Evolutionary conservation across 1,284 basidiomycete species (phyloP).

Genomic region (Meira nashicola): DNA sequence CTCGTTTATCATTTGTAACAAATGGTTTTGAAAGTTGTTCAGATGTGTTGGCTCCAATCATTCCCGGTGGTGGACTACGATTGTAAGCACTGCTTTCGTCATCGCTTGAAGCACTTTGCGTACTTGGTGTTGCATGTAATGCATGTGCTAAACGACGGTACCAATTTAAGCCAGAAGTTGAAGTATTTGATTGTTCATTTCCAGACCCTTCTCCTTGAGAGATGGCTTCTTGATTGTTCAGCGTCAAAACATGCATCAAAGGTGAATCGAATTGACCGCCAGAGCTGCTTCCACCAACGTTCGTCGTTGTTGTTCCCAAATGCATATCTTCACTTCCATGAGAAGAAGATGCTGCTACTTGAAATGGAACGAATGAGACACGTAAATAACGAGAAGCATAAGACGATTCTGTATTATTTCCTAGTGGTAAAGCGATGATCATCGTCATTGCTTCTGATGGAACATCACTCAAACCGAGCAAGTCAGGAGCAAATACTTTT

Average conservation of each 20-base stretch:
- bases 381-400: constrained; percentile 6
- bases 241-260: neutral
- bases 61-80: neutral
- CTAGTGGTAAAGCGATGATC: constrained; percentile 37
- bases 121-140: neutral
- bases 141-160: constrained; percentile 8
- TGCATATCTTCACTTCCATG: too few species aligned
- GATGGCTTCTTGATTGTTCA: neutral
- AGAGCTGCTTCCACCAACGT: too few species aligned
- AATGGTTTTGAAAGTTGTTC: neutral
- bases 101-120: neutral
- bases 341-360: neutral
- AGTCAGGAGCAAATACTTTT: neutral
- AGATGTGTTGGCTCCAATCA: neutral
- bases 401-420: neutral
- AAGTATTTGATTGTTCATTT: neutral
- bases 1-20: constrained; percentile 9
- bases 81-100: constrained; percentile 1
- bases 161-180: neutral
- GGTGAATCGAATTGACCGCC: neutral
- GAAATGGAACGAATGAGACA: constrained; percentile 11
- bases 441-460: constrained; percentile 33
- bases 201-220: neutral
- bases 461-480: constrained; percentile 31
- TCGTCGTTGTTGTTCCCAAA: too few species aligned